Base-by-base conservation (phyloP, 2,329 filamentous ascomycete species). In the Pyrenophora graminea region DNA sequence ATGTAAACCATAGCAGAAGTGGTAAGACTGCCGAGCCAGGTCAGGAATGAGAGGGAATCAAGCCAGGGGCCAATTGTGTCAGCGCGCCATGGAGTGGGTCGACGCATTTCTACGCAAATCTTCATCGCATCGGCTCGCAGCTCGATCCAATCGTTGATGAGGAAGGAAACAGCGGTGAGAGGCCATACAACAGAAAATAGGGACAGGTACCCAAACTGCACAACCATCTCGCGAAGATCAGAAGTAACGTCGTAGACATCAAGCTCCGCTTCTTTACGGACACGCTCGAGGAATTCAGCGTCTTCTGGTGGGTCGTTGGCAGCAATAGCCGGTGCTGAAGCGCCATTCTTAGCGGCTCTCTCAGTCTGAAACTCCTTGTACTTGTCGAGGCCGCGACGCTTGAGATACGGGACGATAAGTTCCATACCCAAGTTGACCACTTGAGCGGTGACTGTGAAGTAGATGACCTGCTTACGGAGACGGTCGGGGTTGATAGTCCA, bases 41-140 rank as follows among this genome's bases (percentile, higher is more conserved):
- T 88, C n/a, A 97, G 79, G 70, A 97, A 95, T 13, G 87, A 87
- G 2, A 99, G 80, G 1, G 89, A 87, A 59, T 91, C 84, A 10
- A 97, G 79, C 88, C 91, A 97, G 0, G 94, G 92, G 0, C 94
- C 94, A 61, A 99, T 97, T 1, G 90, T 94, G 75, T 97, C 94
- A 1, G 91, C 86, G 45, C 94, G 85, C 83, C 89, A 91, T 0
- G 94, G 94, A 32, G 90, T 90, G 0, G 94, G 94, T 3, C 94
- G 86, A 66, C 93, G 88, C 79, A 90, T 92, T 72, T 92, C 88
- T 40, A 91, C 81, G 48, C 91, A 91, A 64, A 97, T 96, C 74
- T 99, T 99, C 76, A 96, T 83, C 2, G 93, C 92, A 69, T 99
- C 94, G 0, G 90, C 90, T 36, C 94, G 89, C 33, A 97, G 83